A percentile compares a stretch with the other conserved stretches of the same genome.
phyloP scores from a whole-genome alignment of 805 yeast genomes.

The Lipomyces orientalis region DNA sequence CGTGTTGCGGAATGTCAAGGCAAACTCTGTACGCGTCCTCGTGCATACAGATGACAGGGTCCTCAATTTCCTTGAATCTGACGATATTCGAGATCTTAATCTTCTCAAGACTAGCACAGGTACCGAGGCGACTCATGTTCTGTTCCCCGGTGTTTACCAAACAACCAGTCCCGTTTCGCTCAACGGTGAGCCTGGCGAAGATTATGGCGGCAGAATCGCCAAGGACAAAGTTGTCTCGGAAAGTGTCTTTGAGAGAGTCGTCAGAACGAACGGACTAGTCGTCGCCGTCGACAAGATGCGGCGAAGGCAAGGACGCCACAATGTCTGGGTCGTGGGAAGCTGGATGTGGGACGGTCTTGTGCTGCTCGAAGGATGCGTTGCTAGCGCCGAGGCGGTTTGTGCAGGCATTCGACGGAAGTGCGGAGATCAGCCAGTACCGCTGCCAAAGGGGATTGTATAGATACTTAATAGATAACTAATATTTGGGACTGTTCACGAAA shows the following conservation, averaged over 20 bases:
- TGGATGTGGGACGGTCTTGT: conserved; percentile 37
- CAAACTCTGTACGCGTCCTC: conserved; percentile 23
- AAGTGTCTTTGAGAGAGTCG: conserved; percentile 30
- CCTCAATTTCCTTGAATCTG: conserved; percentile 14
- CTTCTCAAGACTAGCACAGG: conserved; percentile 10
- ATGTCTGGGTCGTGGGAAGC: conserved; percentile 32
- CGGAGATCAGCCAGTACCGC: conserved; percentile 2
- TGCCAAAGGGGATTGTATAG: not conserved
- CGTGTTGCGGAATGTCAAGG: conserved; percentile 16
- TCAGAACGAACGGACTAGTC: conserved; percentile 24
- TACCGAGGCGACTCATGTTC: conserved; percentile 32
- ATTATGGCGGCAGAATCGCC: conserved; percentile 25
- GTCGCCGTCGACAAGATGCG: conserved; percentile 27
- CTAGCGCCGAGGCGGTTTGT: conserved; percentile 25
- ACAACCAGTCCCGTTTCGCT: conserved; percentile 28
- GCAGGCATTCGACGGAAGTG: conserved; percentile 22
- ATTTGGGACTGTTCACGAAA: not conserved
- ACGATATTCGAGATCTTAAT: conserved; percentile 32
- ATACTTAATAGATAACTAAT: not conserved
- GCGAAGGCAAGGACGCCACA: conserved; percentile 28
- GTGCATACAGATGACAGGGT: conserved; percentile 34
- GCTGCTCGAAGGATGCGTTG: conserved; percentile 33
- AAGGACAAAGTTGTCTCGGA: conserved; percentile 19
- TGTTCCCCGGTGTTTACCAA: conserved; percentile 31
- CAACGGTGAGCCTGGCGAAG: conserved; percentile 1